Percentiles rank a stretch among this genome's conserved stretches.
phyloP scores from a whole-genome alignment of 306 rosid genomes.

The Medicago arabica region DNA sequence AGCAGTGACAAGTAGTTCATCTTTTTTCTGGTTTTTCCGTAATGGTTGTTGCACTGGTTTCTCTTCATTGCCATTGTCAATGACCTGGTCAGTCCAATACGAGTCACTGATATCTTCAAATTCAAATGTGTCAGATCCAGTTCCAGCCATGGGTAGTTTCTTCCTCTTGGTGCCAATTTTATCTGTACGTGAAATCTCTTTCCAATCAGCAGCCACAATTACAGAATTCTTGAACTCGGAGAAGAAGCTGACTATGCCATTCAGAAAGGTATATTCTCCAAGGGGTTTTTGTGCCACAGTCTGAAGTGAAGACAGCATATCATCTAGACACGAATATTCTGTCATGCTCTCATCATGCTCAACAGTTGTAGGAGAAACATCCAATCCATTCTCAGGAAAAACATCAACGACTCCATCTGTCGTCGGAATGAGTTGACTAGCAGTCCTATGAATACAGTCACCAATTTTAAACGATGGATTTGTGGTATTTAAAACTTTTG shows the following conservation, averaged over 20 bases:
- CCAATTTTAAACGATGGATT: conserved; percentile 86
- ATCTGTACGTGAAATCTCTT: conserved; percentile 45
- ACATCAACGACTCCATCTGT: conserved; percentile 53
- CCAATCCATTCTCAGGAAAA: conserved; percentile 51
- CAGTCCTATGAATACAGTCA: conserved; percentile 89
- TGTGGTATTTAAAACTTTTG: conserved; percentile 61
- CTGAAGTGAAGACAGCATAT: conserved; percentile 74
- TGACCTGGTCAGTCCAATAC: conserved; percentile 93
- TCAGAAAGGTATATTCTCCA: conserved; percentile 51
- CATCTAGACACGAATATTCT: conserved; percentile 69
- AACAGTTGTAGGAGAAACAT: conserved; percentile 45
- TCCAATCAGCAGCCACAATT: conserved; percentile 46
- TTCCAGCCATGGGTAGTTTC: conserved; percentile 45
- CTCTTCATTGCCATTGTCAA: conserved; percentile 84
- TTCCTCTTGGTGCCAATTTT: conserved; percentile 71
- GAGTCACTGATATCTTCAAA: conserved; percentile 77
- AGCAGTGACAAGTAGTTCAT: conserved; percentile 49
- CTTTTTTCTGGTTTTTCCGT: conserved; percentile 60
- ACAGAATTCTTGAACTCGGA: conserved; percentile 82
- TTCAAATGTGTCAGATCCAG: conserved; percentile 80
- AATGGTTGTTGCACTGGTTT: conserved; percentile 58
- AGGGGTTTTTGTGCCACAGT: conserved; percentile 70
- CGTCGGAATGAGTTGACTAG: conserved; percentile 83
- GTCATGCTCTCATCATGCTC: conserved; percentile 47
- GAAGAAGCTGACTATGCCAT: conserved; percentile 69